Evolutionary conservation across 495 filamentous ascomycete genomes (phyloP), one percentile per base, ranked within the genome.

Genomic region (Daldinia childiae): DNA sequence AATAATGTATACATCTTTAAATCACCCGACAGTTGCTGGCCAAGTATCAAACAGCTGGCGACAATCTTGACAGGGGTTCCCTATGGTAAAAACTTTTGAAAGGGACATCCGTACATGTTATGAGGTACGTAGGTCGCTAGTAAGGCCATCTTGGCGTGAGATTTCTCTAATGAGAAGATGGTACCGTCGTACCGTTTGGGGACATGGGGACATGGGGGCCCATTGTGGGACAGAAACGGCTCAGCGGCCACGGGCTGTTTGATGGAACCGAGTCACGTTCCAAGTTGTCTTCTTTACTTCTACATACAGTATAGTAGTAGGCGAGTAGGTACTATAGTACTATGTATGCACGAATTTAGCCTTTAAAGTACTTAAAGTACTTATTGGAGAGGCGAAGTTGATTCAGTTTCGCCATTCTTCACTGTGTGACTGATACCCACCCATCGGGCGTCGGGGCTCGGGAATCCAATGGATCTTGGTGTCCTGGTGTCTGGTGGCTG

Each of bases 181-280:
- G 17, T 24, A 21, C 19, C 60, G 21, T 12, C 39, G 30, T 48
- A 26, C 54, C 43, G 34, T 26, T 34, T 34, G 60, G 32, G 30
- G 50, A 11, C 19, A 48, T 54, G 15, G 45, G 21, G 60, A 50
- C 29, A 32, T 32, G 29, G 29, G 29, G 29, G 29, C 5, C 34
- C 41, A 68, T 60, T 34, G 45, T 36, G 50, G 52, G 52, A 64
- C 58, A 52, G 17, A 32, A 58, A 32, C 63, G 69, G 19, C 34
- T 36, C 12, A 48, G 21, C 43, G 9, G 19, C 43, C 43, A 48
- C 43, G 43, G 43, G 43, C 51, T 29, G 51, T 73, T 62, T 68
- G 36, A 66, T 73, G 58, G 70, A 32, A 50, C 64, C 71, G 71
- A 73, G 71, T 69, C 66, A 66, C 66, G 62, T 68, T 73, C 34